Base-by-base conservation (phyloP, 2,329 filamentous ascomycete genomes). In the Cladophialophora immunda region DNA sequence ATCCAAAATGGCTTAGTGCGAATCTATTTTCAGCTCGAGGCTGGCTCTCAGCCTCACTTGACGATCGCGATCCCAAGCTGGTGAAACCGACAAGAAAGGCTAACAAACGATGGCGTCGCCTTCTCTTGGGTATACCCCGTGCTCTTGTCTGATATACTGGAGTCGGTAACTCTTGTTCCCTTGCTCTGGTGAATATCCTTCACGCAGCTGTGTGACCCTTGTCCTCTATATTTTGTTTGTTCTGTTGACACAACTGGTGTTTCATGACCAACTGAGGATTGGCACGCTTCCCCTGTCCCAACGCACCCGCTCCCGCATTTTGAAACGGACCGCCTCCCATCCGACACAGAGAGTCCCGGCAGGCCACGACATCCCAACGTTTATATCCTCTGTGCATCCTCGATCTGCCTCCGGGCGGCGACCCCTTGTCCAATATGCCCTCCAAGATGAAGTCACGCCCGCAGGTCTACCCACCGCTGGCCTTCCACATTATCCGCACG, bases 401-500 rank as follows among this genome's bases (percentile, higher is more conserved):
- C 34, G 9, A 38, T 36, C 34, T 62, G 45, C 34, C 36, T 56
- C 50, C 55, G 3, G 29, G 36, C 8, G 19, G 19, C n/a, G 22
- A 8, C 15, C 38, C 17, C 27, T 45, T 25, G 29, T 63, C 41
- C 47, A 69, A 30, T 36, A 70, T 70, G 68, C 47, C 62, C 30
- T 30, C 62, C 36, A 72, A 68, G 60, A 69, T 69, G 63, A 68
- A 62, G 53, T 68, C 61, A 30, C 66, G 68, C 41, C 68, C 68
- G 29, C 68, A 70, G n/a, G 73, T 75, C 53, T 82, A 82, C 66
- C 77, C 78, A 22, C 50, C 74, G 2, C 61, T 79, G 9, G 73
- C 79, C 4, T 83, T 82, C 64, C 78, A 82, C 68, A 52, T 74
- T 32, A 76, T 81, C 27, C 77, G 80, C 32, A 67, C 75, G 19